Conservation (phyloP, 2,329 filamentous ascomycete genomes). For the Colletotrichum destructivum region DNA sequence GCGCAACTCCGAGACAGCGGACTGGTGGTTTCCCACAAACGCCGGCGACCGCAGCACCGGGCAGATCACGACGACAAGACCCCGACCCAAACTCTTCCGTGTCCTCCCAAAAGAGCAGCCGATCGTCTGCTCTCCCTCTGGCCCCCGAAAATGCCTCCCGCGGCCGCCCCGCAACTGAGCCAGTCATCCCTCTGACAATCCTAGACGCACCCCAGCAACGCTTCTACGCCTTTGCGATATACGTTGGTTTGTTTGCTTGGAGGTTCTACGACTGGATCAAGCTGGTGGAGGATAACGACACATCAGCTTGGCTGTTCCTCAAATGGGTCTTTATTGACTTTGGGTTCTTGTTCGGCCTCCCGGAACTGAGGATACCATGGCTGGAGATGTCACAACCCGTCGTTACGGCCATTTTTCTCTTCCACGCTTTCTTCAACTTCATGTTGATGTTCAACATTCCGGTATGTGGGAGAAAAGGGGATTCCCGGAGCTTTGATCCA, state of each 20-base stretch:
- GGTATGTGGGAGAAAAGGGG: conserved; percentile 60
- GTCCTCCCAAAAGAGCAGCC: conserved; percentile 28
- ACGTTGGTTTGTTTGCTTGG: conserved; percentile 83
- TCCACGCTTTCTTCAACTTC: conserved; percentile 82
- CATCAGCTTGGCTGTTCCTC: conserved; percentile 90
- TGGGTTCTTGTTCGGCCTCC: conserved; percentile 87
- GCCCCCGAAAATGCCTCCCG: conserved; percentile 60
- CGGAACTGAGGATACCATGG: conserved; percentile 94
- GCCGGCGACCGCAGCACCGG: conserved; percentile 67
- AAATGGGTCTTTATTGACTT: conserved; percentile 95
- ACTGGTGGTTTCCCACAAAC: conserved; percentile 87
- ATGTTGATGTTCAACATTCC: conserved; percentile 95
- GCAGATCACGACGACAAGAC: conserved; percentile 50
- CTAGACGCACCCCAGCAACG: conserved; percentile 94
- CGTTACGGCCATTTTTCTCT: conserved; percentile 78
- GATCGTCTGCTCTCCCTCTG: conserved; percentile 57
- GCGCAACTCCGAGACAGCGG: conserved; percentile 84
- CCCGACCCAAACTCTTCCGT: conserved; percentile 44
- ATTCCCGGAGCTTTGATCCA: not conserved
- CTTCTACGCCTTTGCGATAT: conserved; percentile 87
- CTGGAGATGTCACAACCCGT: conserved; percentile 88
- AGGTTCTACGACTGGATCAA: conserved; percentile 89
- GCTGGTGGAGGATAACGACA: conserved; percentile 83
- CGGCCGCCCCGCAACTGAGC: conserved; percentile 55
- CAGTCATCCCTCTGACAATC: conserved; percentile 84